Evolutionary conservation across 2,329 filamentous ascomycete genomes (phyloP), one percentile per base, ranked within the genome.

Genomic region (Cladophialophora chaetospira): DNA sequence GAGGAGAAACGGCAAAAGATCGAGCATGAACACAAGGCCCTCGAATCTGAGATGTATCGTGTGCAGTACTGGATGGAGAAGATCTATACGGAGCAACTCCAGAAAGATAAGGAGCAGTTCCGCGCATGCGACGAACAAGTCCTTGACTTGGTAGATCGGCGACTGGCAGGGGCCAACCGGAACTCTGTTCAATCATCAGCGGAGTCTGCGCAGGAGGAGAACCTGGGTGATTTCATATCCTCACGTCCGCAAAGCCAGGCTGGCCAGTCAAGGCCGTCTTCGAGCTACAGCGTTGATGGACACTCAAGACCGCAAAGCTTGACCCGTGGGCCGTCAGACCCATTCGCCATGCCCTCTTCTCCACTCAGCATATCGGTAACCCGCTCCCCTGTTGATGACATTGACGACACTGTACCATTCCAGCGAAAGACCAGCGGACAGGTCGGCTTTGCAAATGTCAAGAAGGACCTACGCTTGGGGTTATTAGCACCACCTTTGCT

Each of bases 21-120:
- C 17, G 26, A 56, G 31, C 15, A 31, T n/a, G 23, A 51, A 50
- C 36, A 23, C 31, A 29, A 51, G 28, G 28, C 26, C 17, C 4
- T 52, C 15, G 23, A 25, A 3, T 28, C 26, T 11, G 38, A 52
- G 10, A 25, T 56, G 11, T 23, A 47, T 8, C n/a, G n/a, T 13
- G 35, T 40, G 15, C 21, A 29, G 4, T 8, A 8, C 8, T 57
- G 55, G 55, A 28, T 57, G 13, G 33, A 48, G 19, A 46, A 48
- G 26, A 28, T 44, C 13, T 35, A 31, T 25, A 25, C 31, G 50
- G 38, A 57, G 50, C 43, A 53, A 10, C 19, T 35, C 25, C 42
- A 36, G 35, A 47, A 26, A 35, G 55, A 57, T 35, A 35, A 23
- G 25, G 55, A 52, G 15, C 48, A 57, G 44, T 31, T 48, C 10